A percentile compares a stretch with the other conserved stretches of the same genome.
Conservation (phyloP, 768 basidiomycete genomes). For the Podaxis carcinomalis region DNA sequence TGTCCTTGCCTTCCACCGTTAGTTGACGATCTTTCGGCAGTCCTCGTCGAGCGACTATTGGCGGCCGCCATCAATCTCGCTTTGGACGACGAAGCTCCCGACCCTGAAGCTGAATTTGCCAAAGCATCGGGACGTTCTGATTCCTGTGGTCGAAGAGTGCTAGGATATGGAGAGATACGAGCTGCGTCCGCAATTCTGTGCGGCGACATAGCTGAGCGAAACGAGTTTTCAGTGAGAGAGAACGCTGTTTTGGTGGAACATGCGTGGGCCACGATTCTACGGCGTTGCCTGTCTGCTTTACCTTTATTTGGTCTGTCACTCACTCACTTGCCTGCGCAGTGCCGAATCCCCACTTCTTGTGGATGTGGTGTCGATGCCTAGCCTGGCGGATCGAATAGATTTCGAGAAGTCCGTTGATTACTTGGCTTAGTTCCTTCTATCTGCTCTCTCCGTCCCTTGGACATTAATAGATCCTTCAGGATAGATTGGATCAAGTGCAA, state of each 20-base stretch:
- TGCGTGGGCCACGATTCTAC: slow-evolving; percentile 34
- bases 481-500: not conserved
- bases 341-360: slow-evolving; percentile 1
- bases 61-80: slow-evolving; percentile 9
- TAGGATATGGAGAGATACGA: slow-evolving; percentile 54
- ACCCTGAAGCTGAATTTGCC: not conserved
- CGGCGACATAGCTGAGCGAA: slow-evolving; percentile 34
- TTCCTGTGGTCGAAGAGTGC: slow-evolving; percentile 41
- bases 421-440: not conserved
- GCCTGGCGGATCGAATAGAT: not conserved
- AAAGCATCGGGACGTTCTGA: slow-evolving; percentile 32
- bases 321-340: not conserved
- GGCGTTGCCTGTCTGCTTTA: slow-evolving; percentile 31
- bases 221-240: slow-evolving; percentile 30
- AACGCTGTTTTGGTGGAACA: slow-evolving; percentile 28
- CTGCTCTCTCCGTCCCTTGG: not conserved
- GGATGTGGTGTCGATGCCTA: not conserved
- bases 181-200: slow-evolving; percentile 46
- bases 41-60: not conserved
- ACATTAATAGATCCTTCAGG: slow-evolving; percentile 1
- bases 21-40: slow-evolving; percentile 13
- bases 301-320: slow-evolving; percentile 25
- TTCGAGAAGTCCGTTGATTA: not conserved
- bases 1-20: slow-evolving; percentile 17
- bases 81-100: slow-evolving; percentile 7